phyloP scores from a whole-genome alignment of 345 rosid species.

The Durio zibethinus region DNA sequence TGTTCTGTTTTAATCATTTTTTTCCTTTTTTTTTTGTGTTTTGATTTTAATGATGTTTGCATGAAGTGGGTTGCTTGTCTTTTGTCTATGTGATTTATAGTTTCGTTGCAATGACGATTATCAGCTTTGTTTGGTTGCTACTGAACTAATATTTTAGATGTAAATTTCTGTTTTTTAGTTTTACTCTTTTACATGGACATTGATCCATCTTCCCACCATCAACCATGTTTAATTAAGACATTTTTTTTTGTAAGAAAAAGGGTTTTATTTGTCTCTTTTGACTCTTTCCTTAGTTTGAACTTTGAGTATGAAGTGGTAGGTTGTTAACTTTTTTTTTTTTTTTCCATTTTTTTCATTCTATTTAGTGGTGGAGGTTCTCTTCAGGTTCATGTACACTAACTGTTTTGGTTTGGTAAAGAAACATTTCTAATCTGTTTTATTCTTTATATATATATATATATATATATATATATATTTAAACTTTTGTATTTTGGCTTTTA shows the following conservation, averaged over 20 bases:
- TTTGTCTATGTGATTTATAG: constrained; percentile 11
- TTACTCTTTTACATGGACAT: neutral
- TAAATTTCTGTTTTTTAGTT: neutral
- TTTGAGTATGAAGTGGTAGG: neutral
- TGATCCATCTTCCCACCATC: neutral
- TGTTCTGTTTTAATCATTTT: neutral
- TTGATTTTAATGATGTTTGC: neutral
- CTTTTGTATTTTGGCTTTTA: neutral
- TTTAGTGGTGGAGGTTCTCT: constrained; percentile 24
- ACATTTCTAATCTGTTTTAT: neutral
- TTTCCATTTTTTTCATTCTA: neutral
- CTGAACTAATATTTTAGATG: constrained; percentile 9
- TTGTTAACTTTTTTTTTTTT: neutral
- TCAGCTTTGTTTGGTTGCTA: neutral
- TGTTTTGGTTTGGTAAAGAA: neutral
- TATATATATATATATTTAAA: neutral
- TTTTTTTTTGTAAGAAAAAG: neutral
- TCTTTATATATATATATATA: too few relatives aligned
- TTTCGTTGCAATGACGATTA: constrained; percentile 7
- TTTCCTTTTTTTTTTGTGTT: neutral
- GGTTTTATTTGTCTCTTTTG: neutral
- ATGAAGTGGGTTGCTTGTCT: constrained; percentile 15
- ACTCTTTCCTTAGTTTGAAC: neutral
- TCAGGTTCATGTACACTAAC: constrained; percentile 12
- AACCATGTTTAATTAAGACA: neutral